Base-by-base conservation (phyloP, 164 flowering plant genomes). In the Vitis amurensis region DNA sequence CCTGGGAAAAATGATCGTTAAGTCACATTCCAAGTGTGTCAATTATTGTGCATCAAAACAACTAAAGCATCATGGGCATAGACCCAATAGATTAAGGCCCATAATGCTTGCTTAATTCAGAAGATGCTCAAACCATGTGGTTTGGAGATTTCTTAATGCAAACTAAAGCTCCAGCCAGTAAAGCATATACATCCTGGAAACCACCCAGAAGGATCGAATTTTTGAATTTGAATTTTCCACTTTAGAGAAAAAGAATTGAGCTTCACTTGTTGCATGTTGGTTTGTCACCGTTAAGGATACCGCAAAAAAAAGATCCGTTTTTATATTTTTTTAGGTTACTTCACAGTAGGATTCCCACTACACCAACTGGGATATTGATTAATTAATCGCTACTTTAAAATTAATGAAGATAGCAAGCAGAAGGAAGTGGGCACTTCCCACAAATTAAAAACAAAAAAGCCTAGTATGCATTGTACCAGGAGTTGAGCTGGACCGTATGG, bases 281-380 rank as follows among this genome's bases (percentile, higher is more conserved):
- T 67, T 66, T 77, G 80, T 68, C 64, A 73, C 78, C 70, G 66
- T 81, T 78, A 78, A 78, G 84, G 79, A 78, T 76, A 71, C 79
- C 75, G 3, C 15, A 59, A 66, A 71, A 59, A 48, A 15, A 49
- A 68, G 15, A 61, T 10, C 44, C 7, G 44, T 37, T 37, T 37
- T 3, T 37, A 6, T 37, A 37, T 48, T 50, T 59, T 57, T 47
- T 58, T 56, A 11, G 7, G 67, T 68, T 71, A 74, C 68, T 63
- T 67, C 58, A 66, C 55, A 71, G 66, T 68, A 44, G 74, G 77
- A 73, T 73, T 73, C 70, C 77, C 79, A 76, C 73, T 53, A 49
- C 53, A 66, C 78, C 65, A 50, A 61, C 71, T 58, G 2, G n/a
- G 31, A 27, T 48, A 17, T n/a, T 7, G 37, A 53, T 72, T 27